A percentile compares a stretch with the other conserved stretches of the same genome.
Evolutionary conservation across 768 basidiomycete species (phyloP).

Genomic region (Gymnopilus junonius): DNA sequence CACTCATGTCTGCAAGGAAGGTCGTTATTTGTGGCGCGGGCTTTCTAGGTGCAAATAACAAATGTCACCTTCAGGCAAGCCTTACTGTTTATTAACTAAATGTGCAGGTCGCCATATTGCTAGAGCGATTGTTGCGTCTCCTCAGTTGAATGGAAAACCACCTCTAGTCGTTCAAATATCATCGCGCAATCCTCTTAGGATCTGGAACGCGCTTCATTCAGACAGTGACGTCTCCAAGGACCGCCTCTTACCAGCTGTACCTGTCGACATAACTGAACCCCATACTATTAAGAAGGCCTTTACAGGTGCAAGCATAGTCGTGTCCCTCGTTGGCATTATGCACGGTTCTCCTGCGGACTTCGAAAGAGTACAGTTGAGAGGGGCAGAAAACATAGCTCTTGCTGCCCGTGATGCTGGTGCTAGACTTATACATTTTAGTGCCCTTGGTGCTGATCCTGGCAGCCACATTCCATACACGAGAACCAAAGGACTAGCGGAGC

Average conservation of each 20-base stretch:
- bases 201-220: conserved; percentile 37
- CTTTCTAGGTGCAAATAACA: conserved; percentile 54
- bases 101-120: conserved; percentile 62
- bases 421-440: conserved; percentile 68
- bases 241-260: conserved; percentile 43
- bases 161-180: conserved; percentile 57
- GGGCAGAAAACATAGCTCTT: conserved; percentile 67
- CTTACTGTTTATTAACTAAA: background rate
- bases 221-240: conserved; percentile 32
- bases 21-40: conserved; percentile 59
- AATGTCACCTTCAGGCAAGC: background rate
- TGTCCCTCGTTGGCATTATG: conserved; percentile 75
- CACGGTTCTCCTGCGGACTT: conserved; percentile 60
- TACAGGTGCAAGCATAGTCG: conserved; percentile 55
- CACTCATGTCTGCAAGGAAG: conserved; percentile 32
- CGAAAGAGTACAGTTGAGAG: conserved; percentile 63
- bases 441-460: conserved; percentile 69
- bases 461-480: conserved; percentile 63
- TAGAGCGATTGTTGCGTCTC: conserved; percentile 45
- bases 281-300: conserved; percentile 52
- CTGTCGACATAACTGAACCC: conserved; percentile 60
- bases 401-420: conserved; percentile 56
- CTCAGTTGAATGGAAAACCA: conserved; percentile 18
- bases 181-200: conserved; percentile 57
- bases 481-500: conserved; percentile 69